Conservation (phyloP, 768 basidiomycete species). For the Hydnomerulius pinastri region DNA sequence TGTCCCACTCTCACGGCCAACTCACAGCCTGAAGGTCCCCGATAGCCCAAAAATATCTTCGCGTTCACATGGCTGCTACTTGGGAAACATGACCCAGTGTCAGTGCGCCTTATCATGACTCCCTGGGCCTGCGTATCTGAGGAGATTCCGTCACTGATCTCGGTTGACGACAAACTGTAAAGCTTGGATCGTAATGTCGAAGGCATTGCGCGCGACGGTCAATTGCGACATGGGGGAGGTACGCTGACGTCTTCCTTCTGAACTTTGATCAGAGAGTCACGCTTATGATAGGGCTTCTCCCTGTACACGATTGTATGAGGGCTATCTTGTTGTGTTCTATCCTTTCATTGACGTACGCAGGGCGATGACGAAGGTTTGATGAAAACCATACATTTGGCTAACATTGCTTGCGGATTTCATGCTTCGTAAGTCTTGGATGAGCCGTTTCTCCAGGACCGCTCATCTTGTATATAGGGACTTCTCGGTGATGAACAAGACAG, state of each 20-base stretch:
- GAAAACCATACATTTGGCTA: slow-evolving; percentile 59
- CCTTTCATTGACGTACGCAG: slow-evolving; percentile 24
- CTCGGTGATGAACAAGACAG: slow-evolving; percentile 64
- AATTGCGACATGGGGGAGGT: slow-evolving; percentile 64
- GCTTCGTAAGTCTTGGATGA: slow-evolving; percentile 59
- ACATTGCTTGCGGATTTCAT: slow-evolving; percentile 71
- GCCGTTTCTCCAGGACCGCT: background rate
- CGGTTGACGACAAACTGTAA: background rate
- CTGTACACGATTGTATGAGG: slow-evolving; percentile 48
- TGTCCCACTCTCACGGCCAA: no score
- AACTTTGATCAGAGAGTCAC: background rate
- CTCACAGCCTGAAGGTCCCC: no score
- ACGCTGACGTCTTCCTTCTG: background rate
- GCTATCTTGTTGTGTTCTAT: background rate
- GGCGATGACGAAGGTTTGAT: slow-evolving; percentile 55
- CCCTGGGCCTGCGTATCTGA: background rate
- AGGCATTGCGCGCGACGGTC: slow-evolving; percentile 40
- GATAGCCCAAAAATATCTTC: background rate
- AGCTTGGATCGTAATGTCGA: slow-evolving; percentile 14
- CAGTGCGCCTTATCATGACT: background rate
- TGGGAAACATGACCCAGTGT: no score
- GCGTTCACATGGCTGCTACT: no score
- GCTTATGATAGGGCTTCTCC: slow-evolving; percentile 46
- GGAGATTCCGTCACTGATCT: background rate
- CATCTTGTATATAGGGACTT: slow-evolving; percentile 47